Evolutionary conservation across 305 asterid species (phyloP), one percentile per base, ranked within the genome.

Genomic region (Euphrasia arctica): DNA sequence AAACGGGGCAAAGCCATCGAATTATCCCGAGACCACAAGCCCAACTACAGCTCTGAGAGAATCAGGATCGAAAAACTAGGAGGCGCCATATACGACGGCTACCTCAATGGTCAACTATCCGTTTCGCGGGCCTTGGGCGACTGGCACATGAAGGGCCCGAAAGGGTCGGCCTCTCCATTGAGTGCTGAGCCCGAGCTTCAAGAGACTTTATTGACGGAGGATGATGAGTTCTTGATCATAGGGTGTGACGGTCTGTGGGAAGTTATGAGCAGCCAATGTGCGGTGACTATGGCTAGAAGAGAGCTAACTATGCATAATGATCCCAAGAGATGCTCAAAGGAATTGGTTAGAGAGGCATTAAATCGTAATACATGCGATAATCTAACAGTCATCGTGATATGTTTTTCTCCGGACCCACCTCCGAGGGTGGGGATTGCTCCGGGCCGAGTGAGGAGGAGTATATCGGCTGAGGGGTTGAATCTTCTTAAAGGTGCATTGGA

Each of bases 211-310:
- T 62, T 89, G 27, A 85, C 80, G 0, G 91, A 86, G 34, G 96
- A 86, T 2, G 96, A 89, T 12, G 96, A 89, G 76, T 89, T 89
- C 76, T 75, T 89, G 47, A 86, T 89, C 47, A 77, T 89, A 62
- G 96, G 93, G 28, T 89, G 96, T 6, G 96, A 89, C 10, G 96
- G 96, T 14, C 76, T 87, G 4, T 89, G 95, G 95, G 96, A 89
- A 63, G 96, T 89, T 11, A 89, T 89, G 96, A 86, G 89, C 77
- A 86, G 95, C 77, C 96, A 89, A 76, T 84, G 79, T 32, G 96
- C 96, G 3, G 93, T 89, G 57, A 74, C 95, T n/a, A 82, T 85
- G 64, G 91, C 79, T 55, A 73, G 95, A 78, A 85, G 81, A 69
- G 96, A 89, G 72, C 67, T 89, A 75, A 83, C 82, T 90, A 59